These are phyloP conservation scores for Pseudodiploospora longispora DNA, from an alignment of 2,329 filamentous ascomycete species.

Conservation along the genomic window DNA sequence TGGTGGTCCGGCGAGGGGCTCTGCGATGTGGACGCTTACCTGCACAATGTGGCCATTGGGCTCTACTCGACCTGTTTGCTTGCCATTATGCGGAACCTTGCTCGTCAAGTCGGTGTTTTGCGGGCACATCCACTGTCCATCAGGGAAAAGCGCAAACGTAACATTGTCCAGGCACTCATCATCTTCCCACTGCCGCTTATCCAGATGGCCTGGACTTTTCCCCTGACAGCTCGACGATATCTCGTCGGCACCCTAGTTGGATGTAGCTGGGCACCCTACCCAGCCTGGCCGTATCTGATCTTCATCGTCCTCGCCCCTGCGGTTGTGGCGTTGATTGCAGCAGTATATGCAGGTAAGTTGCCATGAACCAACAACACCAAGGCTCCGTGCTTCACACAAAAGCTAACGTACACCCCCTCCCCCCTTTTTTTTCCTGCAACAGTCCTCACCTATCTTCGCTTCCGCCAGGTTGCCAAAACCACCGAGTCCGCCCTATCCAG, in stretches of 20 bases:
- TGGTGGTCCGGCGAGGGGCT: constrained; percentile 47
- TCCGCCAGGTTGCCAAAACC: constrained; percentile 34
- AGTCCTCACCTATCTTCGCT: constrained; percentile 42
- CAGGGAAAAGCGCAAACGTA: constrained; percentile 33
- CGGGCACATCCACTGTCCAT: constrained; percentile 31
- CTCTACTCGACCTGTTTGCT: constrained; percentile 44
- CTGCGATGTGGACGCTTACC: constrained; percentile 45
- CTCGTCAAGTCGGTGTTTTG: constrained; percentile 39
- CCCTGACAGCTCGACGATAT: constrained; percentile 40
- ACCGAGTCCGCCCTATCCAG: constrained; percentile 31
- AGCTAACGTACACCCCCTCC: neutral
- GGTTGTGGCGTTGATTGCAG: constrained; percentile 34
- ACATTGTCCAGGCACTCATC: constrained; percentile 41
- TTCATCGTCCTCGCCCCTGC: constrained; percentile 41
- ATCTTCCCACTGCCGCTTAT: constrained; percentile 46
- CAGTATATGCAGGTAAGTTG: constrained; percentile 40
- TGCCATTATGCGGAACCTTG: constrained; percentile 46
- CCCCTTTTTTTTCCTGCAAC: neutral
- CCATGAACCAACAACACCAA: neutral
- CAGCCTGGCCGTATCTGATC: constrained; percentile 39
- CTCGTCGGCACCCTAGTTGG: constrained; percentile 41
- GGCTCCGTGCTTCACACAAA: neutral
- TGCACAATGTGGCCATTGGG: constrained; percentile 37
- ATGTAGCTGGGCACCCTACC: constrained; percentile 36
- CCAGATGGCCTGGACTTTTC: constrained; percentile 40